Conservation (phyloP, 768 basidiomycete species). For the Austroboletus festivus region DNA sequence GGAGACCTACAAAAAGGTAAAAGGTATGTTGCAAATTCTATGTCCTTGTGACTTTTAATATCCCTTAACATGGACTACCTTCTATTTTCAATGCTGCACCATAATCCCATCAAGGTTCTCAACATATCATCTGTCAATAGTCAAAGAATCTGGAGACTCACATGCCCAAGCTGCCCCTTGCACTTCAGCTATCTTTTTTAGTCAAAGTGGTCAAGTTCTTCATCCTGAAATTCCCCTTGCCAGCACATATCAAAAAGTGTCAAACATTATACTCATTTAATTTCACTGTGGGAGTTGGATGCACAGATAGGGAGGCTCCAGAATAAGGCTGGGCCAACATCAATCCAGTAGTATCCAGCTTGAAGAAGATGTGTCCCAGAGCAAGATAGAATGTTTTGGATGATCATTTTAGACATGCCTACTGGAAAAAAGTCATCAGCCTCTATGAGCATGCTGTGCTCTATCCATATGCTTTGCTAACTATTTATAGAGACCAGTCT, state of each 20-base stretch:
- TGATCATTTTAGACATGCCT: background rate
- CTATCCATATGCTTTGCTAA: too few species aligned
- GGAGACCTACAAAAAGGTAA: background rate
- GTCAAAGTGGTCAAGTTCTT: background rate
- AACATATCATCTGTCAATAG: conserved; percentile 20
- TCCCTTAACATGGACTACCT: background rate
- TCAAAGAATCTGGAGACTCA: background rate
- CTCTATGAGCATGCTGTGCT: too few species aligned
- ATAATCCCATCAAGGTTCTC: conserved; percentile 6
- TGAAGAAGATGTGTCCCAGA: background rate
- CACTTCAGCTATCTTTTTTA: background rate
- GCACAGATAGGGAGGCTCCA: background rate
- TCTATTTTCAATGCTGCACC: background rate
- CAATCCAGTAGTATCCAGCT: background rate
- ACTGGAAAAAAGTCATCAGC: background rate
- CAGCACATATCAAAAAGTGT: background rate
- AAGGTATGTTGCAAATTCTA: background rate
- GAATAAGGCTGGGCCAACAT: background rate
- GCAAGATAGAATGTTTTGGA: background rate
- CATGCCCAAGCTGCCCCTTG: background rate
- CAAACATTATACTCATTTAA: background rate
- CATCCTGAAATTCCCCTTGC: background rate
- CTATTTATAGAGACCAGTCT: too few species aligned
- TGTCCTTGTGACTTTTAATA: background rate
- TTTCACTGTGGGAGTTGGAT: background rate